Evolutionary conservation across 768 basidiomycete species (phyloP), one percentile per base, ranked within the genome.

Genomic region (Paxillus involutus): DNA sequence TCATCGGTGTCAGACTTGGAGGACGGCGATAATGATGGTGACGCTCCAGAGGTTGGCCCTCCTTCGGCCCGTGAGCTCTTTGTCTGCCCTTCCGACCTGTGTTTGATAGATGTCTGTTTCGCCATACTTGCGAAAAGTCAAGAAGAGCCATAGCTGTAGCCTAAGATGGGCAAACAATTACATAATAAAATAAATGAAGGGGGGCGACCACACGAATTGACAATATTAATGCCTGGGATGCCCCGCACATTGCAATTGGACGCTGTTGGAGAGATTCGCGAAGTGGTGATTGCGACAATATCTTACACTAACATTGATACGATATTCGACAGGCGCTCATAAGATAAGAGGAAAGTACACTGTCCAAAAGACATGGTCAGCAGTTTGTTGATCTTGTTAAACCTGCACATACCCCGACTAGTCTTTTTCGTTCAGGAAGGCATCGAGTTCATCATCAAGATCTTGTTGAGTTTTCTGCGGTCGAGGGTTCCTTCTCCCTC

Each of bases 361-460:
- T 30, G 14, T 36, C 19, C 19, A 41, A 53, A 37, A 46, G 24
- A 41, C 8, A 21, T 21, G 24, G 40, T 67, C 13, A 66, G 41
- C 12, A 43, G 10, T 47, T 37, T 14, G 26, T 30, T 26, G 44
- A 32, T 33, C 35, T 33, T 17, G 24, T 56, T 19, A 19, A 39
- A 47, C 21, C 14, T 3, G 14, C 29, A 57, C 59, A 51, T 37
- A 60, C 62, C 41, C n/a, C 13, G 44, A 47, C 66, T 61, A 78
- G 53, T 76, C 70, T 59, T 75, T 76, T 58, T 77, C 76, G 26
- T 81, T 83, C 58, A 89, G 67, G 70, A 92, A 92, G 14, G 86
- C 85, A 32, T 93, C 91, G 44, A 93, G 73, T 63, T 94, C 91
- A 46, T 86, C 89, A 58, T 94, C 91, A 36, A 94, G 74, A 60